Conservation (phyloP, 768 basidiomycete species). For the Phlebiopsis flavidoalba region DNA sequence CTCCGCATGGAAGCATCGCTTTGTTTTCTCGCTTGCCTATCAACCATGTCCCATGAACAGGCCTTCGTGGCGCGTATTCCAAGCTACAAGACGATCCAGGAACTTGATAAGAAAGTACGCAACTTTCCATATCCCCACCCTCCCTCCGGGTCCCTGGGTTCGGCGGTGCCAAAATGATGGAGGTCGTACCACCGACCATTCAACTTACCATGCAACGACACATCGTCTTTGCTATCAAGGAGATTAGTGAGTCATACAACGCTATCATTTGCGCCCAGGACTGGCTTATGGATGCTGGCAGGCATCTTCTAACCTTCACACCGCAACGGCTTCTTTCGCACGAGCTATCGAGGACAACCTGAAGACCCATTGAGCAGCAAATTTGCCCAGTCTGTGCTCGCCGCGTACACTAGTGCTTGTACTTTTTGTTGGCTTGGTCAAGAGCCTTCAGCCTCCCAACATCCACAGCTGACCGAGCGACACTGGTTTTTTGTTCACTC, state of each 20-base stretch:
- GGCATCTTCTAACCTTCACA: conserved; percentile 74
- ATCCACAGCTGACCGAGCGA: conserved; percentile 60
- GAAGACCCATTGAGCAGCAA: conserved; percentile 65
- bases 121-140: conserved; percentile 58
- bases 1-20: conserved; percentile 66
- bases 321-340: conserved; percentile 69
- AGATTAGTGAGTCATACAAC: conserved; percentile 47
- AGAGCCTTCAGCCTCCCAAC: conserved; percentile 61
- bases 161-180: conserved; percentile 29
- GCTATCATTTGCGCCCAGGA: neutral
- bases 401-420: conserved; percentile 65
- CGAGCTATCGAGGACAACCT: conserved; percentile 61
- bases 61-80: conserved; percentile 61
- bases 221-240: conserved; percentile 60
- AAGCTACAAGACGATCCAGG: conserved; percentile 54
- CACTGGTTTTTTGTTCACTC: conserved; percentile 72
- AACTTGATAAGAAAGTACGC: conserved; percentile 63
- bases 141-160: conserved; percentile 63
- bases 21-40: conserved; percentile 57
- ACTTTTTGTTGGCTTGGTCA: conserved; percentile 61
- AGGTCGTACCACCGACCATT: conserved; percentile 35
- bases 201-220: conserved; percentile 66
- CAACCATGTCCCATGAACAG: conserved; percentile 59
- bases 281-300: conserved; percentile 17
- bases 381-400: conserved; percentile 62